These are phyloP conservation scores for Trichoderma lentiforme DNA, from an alignment of 2,329 filamentous ascomycete species.

Conservation along the genomic window DNA sequence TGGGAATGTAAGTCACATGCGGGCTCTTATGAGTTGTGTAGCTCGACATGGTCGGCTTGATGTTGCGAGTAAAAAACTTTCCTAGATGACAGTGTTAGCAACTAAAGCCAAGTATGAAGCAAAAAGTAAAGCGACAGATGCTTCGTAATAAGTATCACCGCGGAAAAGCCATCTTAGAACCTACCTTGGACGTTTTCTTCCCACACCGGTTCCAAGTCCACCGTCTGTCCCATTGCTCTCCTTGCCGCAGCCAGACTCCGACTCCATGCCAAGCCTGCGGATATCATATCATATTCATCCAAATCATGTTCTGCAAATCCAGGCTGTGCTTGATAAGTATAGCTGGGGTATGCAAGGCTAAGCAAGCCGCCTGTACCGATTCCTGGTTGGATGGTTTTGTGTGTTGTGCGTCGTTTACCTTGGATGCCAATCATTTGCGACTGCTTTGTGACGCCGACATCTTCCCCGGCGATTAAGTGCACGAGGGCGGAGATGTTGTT, in stretches of 20 bases:
- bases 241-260: conserved; percentile 59
- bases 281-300: conserved; percentile 63
- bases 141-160: background rate
- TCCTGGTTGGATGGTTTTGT: conserved; percentile 35
- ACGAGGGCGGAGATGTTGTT: conserved; percentile 38
- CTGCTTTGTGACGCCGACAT: conserved; percentile 41
- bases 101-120: background rate
- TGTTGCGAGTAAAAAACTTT: conserved; percentile 56
- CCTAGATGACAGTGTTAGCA: conserved; percentile 25
- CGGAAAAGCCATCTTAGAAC: background rate
- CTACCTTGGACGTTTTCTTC: conserved; percentile 63
- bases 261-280: conserved; percentile 66
- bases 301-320: conserved; percentile 71
- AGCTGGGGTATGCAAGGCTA: conserved; percentile 38
- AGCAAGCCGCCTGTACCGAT: conserved; percentile 37
- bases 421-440: conserved; percentile 45
- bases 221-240: conserved; percentile 60
- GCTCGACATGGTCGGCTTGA: conserved; percentile 60
- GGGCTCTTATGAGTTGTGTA: conserved; percentile 58
- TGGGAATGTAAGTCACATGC: conserved; percentile 67
- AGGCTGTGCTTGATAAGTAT: conserved; percentile 46
- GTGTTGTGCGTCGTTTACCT: conserved; percentile 38
- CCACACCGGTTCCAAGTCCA: conserved; percentile 62
- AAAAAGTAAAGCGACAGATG: background rate
- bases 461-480: conserved; percentile 38